Conservation (phyloP, 768 basidiomycete genomes). For the Amanita pseudoporphyria region DNA sequence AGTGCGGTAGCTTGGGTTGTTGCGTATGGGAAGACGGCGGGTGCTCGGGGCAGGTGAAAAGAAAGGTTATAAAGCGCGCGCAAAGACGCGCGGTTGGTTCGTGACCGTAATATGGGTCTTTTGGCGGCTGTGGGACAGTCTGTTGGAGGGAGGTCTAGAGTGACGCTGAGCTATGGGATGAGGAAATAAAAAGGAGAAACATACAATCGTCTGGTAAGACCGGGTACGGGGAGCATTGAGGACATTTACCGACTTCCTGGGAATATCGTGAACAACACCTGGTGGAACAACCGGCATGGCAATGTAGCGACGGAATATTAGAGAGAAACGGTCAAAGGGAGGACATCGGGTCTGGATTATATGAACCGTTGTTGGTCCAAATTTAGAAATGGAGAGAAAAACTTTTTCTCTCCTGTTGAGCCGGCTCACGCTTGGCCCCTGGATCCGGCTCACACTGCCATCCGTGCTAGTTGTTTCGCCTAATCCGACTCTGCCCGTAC, state of each 20-base stretch:
- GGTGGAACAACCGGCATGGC: slow-evolving; percentile 7
- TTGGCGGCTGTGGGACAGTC: slow-evolving; percentile 17
- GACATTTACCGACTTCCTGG: slow-evolving; percentile 11
- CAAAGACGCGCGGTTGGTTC: slow-evolving; percentile 61
- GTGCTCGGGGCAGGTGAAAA: slow-evolving; percentile 81
- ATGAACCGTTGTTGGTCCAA: too few species aligned
- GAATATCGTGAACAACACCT: slow-evolving; percentile 8
- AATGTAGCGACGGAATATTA: neutral
- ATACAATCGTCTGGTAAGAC: slow-evolving; percentile 3
- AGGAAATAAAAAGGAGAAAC: neutral
- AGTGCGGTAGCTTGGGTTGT: slow-evolving; percentile 58
- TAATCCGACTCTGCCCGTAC: too few species aligned
- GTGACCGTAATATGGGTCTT: slow-evolving; percentile 68
- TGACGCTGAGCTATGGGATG: slow-evolving; percentile 6
- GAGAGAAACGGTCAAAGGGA: neutral
- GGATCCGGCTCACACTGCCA: neutral
- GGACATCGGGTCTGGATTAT: neutral
- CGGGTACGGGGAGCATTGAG: slow-evolving; percentile 16
- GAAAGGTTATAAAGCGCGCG: slow-evolving; percentile 72
- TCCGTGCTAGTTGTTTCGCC: neutral
- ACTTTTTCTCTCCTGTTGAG: neutral
- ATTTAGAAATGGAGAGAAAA: neutral
- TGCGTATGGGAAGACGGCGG: slow-evolving; percentile 51
- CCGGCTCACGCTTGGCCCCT: neutral
- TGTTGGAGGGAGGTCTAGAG: slow-evolving; percentile 10